Evolutionary conservation across 352 stramenopile species (phyloP).

Genomic region (Thalassiosira sp.): DNA sequence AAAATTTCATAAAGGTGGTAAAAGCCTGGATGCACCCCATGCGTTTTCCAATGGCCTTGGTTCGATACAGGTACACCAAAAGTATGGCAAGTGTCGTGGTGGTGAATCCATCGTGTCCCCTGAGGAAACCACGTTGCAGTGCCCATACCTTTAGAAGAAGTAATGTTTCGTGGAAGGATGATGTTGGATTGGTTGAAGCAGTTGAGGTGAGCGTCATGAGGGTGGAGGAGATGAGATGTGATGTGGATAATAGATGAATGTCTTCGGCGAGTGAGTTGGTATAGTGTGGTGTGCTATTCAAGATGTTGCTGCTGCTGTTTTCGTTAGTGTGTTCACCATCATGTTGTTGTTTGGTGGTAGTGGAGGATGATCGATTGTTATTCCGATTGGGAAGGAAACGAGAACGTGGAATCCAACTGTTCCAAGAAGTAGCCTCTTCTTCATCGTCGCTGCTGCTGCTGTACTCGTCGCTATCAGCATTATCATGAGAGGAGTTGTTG

Average conservation of each 20-base stretch:
- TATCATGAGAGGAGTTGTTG: neutral
- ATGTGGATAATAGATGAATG: conserved; percentile 52
- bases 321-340: conserved; percentile 7
- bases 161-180: conserved; percentile 56
- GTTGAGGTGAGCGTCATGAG: conserved; percentile 9
- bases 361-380: conserved; percentile 70
- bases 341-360: too few relatives aligned
- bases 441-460: conserved; percentile 3
- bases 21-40: conserved; percentile 76
- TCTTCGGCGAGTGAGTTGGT: conserved; percentile 67
- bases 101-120: conserved; percentile 74
- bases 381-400: conserved; percentile 74
- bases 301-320: neutral
- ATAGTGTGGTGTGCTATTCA: conserved; percentile 59
- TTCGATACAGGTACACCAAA: conserved; percentile 71
- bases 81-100: conserved; percentile 59
- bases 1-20: conserved; percentile 74
- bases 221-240: conserved; percentile 35
- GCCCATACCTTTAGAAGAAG: conserved; percentile 77
- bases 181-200: neutral
- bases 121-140: conserved; percentile 69
- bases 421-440: conserved; percentile 18
- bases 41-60: conserved; percentile 57
- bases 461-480: conserved; percentile 5
- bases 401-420: conserved; percentile 69